A percentile compares a stretch with the other conserved stretches of the same genome.
These are phyloP conservation scores for Trichosporon asahii DNA, from an alignment of 1,284 basidiomycete genomes.

Conservation along the genomic window DNA sequence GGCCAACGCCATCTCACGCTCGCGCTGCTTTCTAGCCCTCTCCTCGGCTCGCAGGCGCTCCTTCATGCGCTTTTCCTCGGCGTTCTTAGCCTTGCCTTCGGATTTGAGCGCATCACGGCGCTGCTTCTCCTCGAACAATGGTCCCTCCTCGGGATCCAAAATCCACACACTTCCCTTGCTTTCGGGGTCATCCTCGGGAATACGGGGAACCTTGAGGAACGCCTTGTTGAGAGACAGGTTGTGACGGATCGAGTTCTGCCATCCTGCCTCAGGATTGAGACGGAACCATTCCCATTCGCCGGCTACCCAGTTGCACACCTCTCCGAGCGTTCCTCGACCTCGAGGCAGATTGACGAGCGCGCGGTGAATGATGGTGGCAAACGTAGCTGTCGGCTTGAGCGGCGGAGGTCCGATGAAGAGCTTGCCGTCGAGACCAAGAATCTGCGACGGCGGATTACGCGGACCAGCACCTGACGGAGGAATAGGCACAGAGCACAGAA, in stretches of 20 bases:
- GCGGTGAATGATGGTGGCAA: slow-evolving; percentile 51
- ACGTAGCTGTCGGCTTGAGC: slow-evolving; percentile 50
- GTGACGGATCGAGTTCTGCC: slow-evolving; percentile 93
- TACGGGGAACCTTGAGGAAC: slow-evolving; percentile 78
- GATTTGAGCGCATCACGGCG: slow-evolving; percentile 43
- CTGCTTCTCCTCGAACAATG: slow-evolving; percentile 50
- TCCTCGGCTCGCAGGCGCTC: slow-evolving; percentile 43
- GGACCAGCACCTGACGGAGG: slow-evolving; percentile 49
- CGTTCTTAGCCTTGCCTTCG: slow-evolving; percentile 48
- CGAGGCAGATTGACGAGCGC: slow-evolving; percentile 50
- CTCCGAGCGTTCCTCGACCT: slow-evolving; percentile 82
- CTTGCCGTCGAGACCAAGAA: slow-evolving; percentile 49
- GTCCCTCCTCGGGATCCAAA: slow-evolving; percentile 63
- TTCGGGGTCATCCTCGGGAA: slow-evolving; percentile 74
- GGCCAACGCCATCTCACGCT: slow-evolving; percentile 26
- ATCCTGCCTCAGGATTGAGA: slow-evolving; percentile 70
- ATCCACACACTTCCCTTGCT: slow-evolving; percentile 84
- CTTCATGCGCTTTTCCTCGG: slow-evolving; percentile 42
- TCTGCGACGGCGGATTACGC: slow-evolving; percentile 43
- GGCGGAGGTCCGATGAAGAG: slow-evolving; percentile 50
- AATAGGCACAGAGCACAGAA: slow-evolving; percentile 48
- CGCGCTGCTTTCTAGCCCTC: slow-evolving; percentile 36
- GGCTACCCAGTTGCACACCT: slow-evolving; percentile 88
- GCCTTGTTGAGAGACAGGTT: slow-evolving; percentile 83
- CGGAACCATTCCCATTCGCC: slow-evolving; percentile 85